These are phyloP conservation scores for Aphanomyces cochlioides DNA, from an alignment of 352 stramenopile species.

Conservation along the genomic window DNA sequence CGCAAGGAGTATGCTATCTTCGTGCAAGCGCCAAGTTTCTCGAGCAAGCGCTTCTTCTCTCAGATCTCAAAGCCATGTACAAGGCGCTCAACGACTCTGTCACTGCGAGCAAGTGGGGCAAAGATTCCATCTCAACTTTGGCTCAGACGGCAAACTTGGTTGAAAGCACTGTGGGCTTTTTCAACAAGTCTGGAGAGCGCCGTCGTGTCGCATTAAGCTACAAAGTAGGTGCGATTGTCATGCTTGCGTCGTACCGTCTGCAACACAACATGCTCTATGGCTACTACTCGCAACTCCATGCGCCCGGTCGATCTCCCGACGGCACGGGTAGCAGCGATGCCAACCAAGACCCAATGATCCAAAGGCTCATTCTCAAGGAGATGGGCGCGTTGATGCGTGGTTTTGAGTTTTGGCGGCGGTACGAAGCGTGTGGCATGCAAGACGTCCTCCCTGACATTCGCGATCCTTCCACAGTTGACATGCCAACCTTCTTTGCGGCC, in stretches of 20 bases:
- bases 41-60: constrained; percentile 69
- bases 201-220: constrained; percentile 73
- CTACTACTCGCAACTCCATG: constrained; percentile 78
- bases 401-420: constrained; percentile 85
- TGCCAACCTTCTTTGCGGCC: constrained; percentile 67
- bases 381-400: constrained; percentile 81
- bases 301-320: constrained; percentile 69
- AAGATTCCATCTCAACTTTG: constrained; percentile 66
- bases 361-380: constrained; percentile 70
- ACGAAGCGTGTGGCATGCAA: constrained; percentile 57
- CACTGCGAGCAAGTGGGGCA: constrained; percentile 56
- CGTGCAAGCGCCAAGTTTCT: constrained; percentile 80
- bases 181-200: constrained; percentile 55
- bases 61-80: constrained; percentile 78
- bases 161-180: constrained; percentile 65
- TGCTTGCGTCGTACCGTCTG: constrained; percentile 75
- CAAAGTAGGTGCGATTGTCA: constrained; percentile 75
- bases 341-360: constrained; percentile 46
- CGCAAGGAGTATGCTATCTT: constrained; percentile 71
- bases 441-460: constrained; percentile 67
- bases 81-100: constrained; percentile 59
- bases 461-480: constrained; percentile 68
- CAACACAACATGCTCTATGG: constrained; percentile 77
- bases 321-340: not conserved
- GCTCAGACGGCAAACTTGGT: constrained; percentile 74